Percentiles rank a stretch among this genome's conserved stretches.
Conservation (phyloP, 257 asterid species). For the Handroanthus guayacan region DNA sequence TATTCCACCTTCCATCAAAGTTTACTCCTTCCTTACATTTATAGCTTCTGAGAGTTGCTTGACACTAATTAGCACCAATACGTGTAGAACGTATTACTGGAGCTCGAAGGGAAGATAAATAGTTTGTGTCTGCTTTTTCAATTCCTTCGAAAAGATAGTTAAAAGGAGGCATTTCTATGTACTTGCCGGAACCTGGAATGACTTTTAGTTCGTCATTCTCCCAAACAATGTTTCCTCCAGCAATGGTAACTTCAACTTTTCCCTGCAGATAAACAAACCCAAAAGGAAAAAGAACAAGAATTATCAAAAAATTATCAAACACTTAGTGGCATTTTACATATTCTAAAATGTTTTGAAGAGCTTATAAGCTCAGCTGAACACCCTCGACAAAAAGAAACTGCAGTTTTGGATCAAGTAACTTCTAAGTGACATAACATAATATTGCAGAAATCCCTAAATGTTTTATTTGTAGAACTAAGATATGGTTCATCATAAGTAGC, state of each 20-base stretch:
- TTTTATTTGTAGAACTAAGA: too few species aligned
- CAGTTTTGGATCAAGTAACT: too few species aligned
- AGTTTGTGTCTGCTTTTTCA: conserved; percentile 59
- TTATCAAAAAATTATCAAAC: background rate
- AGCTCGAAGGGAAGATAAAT: conserved; percentile 73
- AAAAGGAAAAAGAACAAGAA: background rate
- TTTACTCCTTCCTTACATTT: background rate
- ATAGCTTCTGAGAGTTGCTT: background rate
- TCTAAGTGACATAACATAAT: too few species aligned
- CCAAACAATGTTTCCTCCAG: conserved; percentile 94
- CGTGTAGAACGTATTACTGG: conserved; percentile 58
- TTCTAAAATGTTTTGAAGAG: too few species aligned
- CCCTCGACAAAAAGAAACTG: too few species aligned
- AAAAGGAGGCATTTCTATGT: conserved; percentile 79
- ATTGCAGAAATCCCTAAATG: too few species aligned
- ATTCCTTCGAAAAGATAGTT: conserved; percentile 81
- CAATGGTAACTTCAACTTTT: conserved; percentile 88
- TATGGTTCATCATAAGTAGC: background rate
- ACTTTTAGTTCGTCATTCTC: conserved; percentile 69
- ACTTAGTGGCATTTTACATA: too few species aligned
- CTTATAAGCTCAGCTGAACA: too few species aligned
- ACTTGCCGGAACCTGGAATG: conserved; percentile 80
- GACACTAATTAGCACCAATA: background rate
- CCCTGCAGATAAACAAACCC: conserved; percentile 49
- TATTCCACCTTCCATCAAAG: background rate